Conservation (phyloP, 495 filamentous ascomycete genomes). For the Neurospora tetrasperma region DNA sequence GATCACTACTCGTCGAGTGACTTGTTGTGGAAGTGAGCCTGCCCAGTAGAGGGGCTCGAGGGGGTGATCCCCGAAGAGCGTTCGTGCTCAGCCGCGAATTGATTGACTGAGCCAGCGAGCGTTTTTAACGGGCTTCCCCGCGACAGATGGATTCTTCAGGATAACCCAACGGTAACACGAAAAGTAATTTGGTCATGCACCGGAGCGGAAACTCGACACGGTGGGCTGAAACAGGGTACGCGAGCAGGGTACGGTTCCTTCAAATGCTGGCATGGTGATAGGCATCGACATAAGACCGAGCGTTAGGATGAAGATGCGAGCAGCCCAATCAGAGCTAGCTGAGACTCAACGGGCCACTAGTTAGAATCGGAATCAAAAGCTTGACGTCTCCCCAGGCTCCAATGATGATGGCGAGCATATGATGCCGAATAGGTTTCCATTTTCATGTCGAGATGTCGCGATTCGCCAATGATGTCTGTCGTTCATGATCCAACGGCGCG, state of each 20-base stretch:
- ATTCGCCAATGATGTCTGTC: neutral
- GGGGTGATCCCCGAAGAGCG: neutral
- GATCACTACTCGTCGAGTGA: neutral
- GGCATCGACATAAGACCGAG: neutral
- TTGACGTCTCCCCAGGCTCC: neutral
- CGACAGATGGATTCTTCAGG: neutral
- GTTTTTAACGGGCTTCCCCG: neutral
- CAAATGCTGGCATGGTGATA: neutral
- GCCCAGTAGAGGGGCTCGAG: neutral
- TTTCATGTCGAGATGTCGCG: neutral
- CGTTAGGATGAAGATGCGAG: neutral
- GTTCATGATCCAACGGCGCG: neutral
- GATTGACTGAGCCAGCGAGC: neutral
- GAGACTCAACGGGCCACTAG: neutral
- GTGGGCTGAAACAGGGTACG: neutral
- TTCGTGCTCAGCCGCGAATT: neutral
- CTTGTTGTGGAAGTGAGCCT: neutral
- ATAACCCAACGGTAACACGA: neutral
- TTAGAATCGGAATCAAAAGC: neutral
- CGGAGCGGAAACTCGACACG: no score
- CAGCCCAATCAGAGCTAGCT: neutral
- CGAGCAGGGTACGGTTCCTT: neutral
- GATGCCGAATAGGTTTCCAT: neutral
- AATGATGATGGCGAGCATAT: neutral
- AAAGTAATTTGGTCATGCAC: neutral